These are phyloP conservation scores for Paecilomyces niveus DNA, from an alignment of 2,329 filamentous ascomycete species.

Conservation along the genomic window DNA sequence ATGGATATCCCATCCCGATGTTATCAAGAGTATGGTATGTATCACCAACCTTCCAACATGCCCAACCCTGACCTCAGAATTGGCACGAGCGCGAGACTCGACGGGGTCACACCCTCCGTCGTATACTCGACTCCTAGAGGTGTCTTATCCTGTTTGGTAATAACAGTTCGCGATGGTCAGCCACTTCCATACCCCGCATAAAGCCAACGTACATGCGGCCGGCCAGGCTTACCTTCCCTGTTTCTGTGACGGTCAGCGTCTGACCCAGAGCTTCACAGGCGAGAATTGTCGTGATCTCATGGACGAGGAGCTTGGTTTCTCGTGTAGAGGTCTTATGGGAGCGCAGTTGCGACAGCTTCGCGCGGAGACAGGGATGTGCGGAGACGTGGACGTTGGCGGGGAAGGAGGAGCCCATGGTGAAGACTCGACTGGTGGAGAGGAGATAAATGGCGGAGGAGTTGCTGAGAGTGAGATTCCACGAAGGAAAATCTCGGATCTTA, in stretches of 20 bases:
- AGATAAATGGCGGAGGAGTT: not conserved
- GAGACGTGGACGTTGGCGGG: constrained; percentile 65
- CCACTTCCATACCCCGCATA: not conserved
- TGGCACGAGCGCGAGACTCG: constrained; percentile 72
- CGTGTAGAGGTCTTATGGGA: constrained; percentile 62
- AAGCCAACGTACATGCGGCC: not conserved
- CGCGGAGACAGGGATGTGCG: constrained; percentile 73
- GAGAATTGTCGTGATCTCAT: constrained; percentile 79
- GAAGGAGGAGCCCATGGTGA: constrained; percentile 23
- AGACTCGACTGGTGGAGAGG: constrained; percentile 1
- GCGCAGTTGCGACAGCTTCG: constrained; percentile 85
- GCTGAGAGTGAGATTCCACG: constrained; percentile 1
- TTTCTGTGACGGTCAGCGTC: constrained; percentile 50
- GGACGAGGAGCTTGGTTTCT: constrained; percentile 73
- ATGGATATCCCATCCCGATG: not conserved
- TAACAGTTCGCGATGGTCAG: not conserved
- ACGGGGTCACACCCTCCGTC: constrained; percentile 55
- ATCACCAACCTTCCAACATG: constrained; percentile 70
- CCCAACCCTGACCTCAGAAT: constrained; percentile 87
- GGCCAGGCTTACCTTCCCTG: constrained; percentile 54
- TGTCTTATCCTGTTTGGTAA: constrained; percentile 58
- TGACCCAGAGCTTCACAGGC: constrained; percentile 71
- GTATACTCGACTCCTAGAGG: constrained; percentile 72
- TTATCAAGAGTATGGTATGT: not conserved
- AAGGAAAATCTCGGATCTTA: not conserved